Conservation (phyloP, 2,329 filamentous ascomycete genomes). For the Neonectria faginata region DNA sequence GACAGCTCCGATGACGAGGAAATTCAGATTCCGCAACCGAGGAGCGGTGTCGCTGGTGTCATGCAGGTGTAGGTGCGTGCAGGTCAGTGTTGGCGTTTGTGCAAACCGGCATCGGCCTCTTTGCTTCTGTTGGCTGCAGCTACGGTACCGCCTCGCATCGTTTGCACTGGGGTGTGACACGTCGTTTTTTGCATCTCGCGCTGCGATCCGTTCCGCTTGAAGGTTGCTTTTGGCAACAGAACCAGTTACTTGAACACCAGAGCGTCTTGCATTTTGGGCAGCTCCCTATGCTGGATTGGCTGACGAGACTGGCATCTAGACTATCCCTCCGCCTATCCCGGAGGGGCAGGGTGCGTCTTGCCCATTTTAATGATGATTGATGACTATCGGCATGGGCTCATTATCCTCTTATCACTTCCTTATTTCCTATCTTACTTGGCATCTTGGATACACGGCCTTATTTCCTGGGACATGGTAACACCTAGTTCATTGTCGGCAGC, state of each 20-base stretch:
- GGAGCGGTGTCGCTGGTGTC: constrained; percentile 45
- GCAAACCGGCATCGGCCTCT: constrained; percentile 5
- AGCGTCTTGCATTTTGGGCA: constrained; percentile 10
- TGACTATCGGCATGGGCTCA: constrained; percentile 12
- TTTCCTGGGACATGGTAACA: background rate
- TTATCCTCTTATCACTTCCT: constrained; percentile 3
- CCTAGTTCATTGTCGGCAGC: constrained; percentile 15
- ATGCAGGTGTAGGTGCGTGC: constrained; percentile 43
- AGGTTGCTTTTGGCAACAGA: constrained; percentile 4
- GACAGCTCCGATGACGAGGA: constrained; percentile 70
- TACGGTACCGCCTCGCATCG: constrained; percentile 10
- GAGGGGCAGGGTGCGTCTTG: background rate
- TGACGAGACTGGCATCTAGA: constrained; percentile 9
- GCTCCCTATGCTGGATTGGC: constrained; percentile 6
- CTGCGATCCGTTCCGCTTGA: background rate
- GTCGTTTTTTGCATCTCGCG: constrained; percentile 1
- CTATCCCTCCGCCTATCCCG: background rate
- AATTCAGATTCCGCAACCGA: constrained; percentile 60
- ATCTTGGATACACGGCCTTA: constrained; percentile 20
- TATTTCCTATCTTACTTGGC: constrained; percentile 1
- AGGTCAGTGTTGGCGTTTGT: background rate
- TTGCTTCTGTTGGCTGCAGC: constrained; percentile 25
- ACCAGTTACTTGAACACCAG: constrained; percentile 1
- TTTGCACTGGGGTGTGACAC: constrained; percentile 11
- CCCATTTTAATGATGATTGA: constrained; percentile 22